phyloP scores from a whole-genome alignment of 2,329 filamentous ascomycete genomes.

The Botrytis hyacinthi region DNA sequence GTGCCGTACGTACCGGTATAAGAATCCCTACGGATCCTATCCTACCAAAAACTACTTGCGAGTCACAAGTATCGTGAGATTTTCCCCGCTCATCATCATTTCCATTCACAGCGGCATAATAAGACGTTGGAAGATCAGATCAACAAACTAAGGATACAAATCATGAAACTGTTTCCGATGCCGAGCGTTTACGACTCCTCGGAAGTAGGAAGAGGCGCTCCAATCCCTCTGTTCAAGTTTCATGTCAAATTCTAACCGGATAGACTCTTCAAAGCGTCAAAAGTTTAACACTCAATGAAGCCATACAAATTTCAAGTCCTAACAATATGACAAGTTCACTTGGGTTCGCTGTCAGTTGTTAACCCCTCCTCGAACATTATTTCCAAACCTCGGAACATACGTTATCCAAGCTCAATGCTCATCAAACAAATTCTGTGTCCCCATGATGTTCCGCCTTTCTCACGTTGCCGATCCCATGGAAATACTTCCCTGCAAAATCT shows the following conservation, averaged over 20 bases:
- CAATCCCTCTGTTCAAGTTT: neutral
- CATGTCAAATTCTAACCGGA: neutral
- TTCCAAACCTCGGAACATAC: neutral
- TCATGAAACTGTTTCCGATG: conserved; percentile 1
- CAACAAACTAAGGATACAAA: neutral
- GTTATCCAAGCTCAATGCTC: conserved; percentile 3
- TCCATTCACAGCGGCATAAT: neutral
- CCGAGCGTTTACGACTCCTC: neutral
- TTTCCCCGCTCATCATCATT: conserved; percentile 11
- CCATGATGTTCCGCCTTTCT: conserved; percentile 4
- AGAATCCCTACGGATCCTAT: neutral
- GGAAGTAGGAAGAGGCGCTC: neutral
- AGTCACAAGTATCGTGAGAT: conserved; percentile 2
- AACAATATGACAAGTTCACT: neutral
- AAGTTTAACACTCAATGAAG: neutral
- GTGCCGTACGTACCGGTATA: conserved; percentile 1
- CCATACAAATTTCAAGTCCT: neutral
- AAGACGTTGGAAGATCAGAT: conserved; percentile 13
- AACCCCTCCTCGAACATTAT: neutral
- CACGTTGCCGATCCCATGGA: neutral
- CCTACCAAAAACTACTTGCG: neutral
- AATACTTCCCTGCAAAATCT: neutral
- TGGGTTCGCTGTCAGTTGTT: neutral
- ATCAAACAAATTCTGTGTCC: conserved; percentile 12
- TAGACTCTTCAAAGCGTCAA: neutral